phyloP scores from a whole-genome alignment of 176 grass and related monocot species.

The Oryza brachyantha region DNA sequence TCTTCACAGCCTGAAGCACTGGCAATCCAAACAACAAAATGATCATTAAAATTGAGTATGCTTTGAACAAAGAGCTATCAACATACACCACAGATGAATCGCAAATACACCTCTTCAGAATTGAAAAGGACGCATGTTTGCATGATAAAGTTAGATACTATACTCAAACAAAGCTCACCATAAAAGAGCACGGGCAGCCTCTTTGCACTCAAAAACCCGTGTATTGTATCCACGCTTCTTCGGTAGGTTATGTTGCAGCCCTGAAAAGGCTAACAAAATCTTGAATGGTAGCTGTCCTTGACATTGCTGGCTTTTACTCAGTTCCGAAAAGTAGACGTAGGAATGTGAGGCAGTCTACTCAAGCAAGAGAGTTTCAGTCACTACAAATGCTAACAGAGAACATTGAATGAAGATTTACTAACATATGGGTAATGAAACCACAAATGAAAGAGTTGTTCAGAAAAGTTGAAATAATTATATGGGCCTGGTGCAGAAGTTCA shows the following conservation, averaged over 20 bases:
- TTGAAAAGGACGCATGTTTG: too few relatives aligned
- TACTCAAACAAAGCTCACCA: conserved; percentile 44
- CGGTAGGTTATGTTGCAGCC: conserved; percentile 77
- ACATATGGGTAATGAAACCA: neutral
- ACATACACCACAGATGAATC: neutral
- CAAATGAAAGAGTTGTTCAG: neutral
- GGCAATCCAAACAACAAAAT: conserved; percentile 35
- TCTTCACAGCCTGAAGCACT: conserved; percentile 47
- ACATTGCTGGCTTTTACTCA: conserved; percentile 50
- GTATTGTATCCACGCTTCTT: conserved; percentile 86
- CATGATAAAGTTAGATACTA: neutral
- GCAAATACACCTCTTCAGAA: neutral
- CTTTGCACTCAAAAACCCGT: conserved; percentile 82
- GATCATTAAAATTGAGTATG: neutral
- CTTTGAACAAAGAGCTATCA: neutral
- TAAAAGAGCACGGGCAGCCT: conserved; percentile 73
- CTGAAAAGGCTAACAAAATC: conserved; percentile 96
- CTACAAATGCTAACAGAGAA: conserved; percentile 15
- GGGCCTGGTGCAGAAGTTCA: neutral
- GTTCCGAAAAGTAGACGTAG: conserved; percentile 58
- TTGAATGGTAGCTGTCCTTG: conserved; percentile 62
- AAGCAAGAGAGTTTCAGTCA: conserved; percentile 35
- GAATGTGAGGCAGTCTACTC: conserved; percentile 59
- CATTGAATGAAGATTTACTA: conserved; percentile 1
- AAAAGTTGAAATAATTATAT: conserved; percentile 8